phyloP scores from a whole-genome alignment of 331 rosid species.

The Rhamnella rubrinervis region DNA sequence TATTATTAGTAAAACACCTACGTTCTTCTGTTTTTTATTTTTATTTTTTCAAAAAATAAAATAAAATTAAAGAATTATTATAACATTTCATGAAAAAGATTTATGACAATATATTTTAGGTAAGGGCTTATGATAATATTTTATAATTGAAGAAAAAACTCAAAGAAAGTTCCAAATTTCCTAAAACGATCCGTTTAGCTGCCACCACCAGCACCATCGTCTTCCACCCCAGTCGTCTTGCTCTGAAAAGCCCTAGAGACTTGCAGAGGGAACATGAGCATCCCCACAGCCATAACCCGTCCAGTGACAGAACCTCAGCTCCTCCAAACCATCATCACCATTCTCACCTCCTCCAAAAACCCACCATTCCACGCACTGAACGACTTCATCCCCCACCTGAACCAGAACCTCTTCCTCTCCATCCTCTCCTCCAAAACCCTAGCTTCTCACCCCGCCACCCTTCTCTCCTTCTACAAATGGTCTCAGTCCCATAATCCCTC shows the following conservation, averaged over 20 bases:
- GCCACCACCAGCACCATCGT: neutral
- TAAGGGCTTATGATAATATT: too few species aligned
- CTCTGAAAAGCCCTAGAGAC: neutral
- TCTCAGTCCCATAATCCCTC: slow-evolving; percentile 44
- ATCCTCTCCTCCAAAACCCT: slow-evolving; percentile 50
- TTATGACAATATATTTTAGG: too few species aligned
- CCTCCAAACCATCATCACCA: slow-evolving; percentile 37
- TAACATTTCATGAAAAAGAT: too few species aligned
- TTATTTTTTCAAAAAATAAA: too few species aligned
- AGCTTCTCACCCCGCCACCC: slow-evolving; percentile 36
- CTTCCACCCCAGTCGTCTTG: neutral
- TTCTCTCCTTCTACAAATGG: slow-evolving; percentile 61
- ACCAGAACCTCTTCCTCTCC: slow-evolving; percentile 42
- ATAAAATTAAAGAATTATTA: too few species aligned
- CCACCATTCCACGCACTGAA: slow-evolving; percentile 25
- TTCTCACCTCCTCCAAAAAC: slow-evolving; percentile 31
- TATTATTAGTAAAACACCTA: too few species aligned
- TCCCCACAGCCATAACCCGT: slow-evolving; percentile 7
- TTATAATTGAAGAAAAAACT: too few species aligned
- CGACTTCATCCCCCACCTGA: slow-evolving; percentile 45
- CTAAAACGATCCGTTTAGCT: too few species aligned
- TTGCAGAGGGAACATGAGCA: neutral
- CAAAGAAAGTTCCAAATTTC: too few species aligned
- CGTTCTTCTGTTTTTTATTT: too few species aligned
- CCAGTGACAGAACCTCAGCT: slow-evolving; percentile 13